These are phyloP conservation scores for Kregervanrija fluxuum DNA, from an alignment of 805 yeast species.

Conservation along the genomic window DNA sequence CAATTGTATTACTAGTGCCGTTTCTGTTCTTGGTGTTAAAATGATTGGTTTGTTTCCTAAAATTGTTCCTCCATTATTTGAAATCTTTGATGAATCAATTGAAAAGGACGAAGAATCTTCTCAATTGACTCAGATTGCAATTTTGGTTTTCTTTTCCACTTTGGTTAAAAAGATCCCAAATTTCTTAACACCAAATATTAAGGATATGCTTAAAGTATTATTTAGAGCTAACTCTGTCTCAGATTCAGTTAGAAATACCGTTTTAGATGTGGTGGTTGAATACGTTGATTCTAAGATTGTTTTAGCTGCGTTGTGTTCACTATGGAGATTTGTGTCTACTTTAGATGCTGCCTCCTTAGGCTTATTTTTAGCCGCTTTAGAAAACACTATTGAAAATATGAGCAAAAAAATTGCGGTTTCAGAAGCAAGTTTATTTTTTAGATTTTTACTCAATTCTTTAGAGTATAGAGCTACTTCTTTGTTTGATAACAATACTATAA, in stretches of 20 bases:
- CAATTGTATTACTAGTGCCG: constrained; percentile 60
- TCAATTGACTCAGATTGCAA: constrained; percentile 56
- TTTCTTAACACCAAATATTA: constrained; percentile 65
- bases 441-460: constrained; percentile 60
- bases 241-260: constrained; percentile 50
- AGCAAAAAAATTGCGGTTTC: constrained; percentile 72
- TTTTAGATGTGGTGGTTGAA: constrained; percentile 53
- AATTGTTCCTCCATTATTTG: constrained; percentile 68
- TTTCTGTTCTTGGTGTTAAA: constrained; percentile 76
- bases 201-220: constrained; percentile 51
- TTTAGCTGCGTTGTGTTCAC: constrained; percentile 49
- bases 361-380: constrained; percentile 61
- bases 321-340: constrained; percentile 46
- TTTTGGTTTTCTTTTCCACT: constrained; percentile 64
- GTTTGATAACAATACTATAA: constrained; percentile 66
- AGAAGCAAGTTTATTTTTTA: constrained; percentile 61
- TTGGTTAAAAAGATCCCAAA: constrained; percentile 79
- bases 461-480: constrained; percentile 57
- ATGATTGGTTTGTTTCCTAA: constrained; percentile 79
- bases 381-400: constrained; percentile 53
- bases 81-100: constrained; percentile 43
- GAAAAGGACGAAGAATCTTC: constrained; percentile 22
- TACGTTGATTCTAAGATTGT: constrained; percentile 62
- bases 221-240: constrained; percentile 54
- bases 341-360: constrained; percentile 49